Conservation (phyloP, 345 rosid species). For the Eucalyptus guilfoylei region DNA sequence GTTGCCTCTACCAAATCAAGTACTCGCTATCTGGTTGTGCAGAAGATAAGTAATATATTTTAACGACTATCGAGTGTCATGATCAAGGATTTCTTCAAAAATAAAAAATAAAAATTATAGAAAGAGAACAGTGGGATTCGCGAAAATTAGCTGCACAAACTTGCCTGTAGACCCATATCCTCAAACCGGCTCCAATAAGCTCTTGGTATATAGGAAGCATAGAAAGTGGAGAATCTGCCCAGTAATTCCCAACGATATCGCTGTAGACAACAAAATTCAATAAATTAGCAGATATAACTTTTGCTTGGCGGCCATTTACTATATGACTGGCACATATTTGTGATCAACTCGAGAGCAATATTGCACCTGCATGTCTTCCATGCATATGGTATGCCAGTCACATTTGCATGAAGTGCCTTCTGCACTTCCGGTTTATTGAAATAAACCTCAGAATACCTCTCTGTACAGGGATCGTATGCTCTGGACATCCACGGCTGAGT, state of each 20-base stretch:
- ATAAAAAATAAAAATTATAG: neutral
- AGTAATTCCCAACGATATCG: conserved; percentile 49
- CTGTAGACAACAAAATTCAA: conserved; percentile 11
- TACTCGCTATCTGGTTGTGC: neutral
- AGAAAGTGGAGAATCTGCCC: conserved; percentile 85
- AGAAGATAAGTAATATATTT: neutral
- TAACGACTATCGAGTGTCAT: neutral
- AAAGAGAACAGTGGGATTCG: neutral
- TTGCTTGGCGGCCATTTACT: neutral
- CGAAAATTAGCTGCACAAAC: neutral
- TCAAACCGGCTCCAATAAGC: conserved; percentile 70
- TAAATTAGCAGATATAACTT: neutral
- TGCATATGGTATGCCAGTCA: conserved; percentile 52
- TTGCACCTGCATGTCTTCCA: conserved; percentile 85
- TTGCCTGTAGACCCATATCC: conserved; percentile 87
- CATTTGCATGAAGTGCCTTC: conserved; percentile 89
- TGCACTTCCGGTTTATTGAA: conserved; percentile 88
- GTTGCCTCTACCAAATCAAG: neutral
- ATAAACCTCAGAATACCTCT: conserved; percentile 61
- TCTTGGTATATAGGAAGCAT: conserved; percentile 93
- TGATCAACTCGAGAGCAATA: neutral
- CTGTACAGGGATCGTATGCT: conserved; percentile 96
- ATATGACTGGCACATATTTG: neutral
- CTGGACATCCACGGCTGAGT: conserved; percentile 95
- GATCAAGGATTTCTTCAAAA: neutral